Evolutionary conservation across 345 rosid species (phyloP), one percentile per base, ranked within the genome.

Genomic region (Eucalyptus coolabah): DNA sequence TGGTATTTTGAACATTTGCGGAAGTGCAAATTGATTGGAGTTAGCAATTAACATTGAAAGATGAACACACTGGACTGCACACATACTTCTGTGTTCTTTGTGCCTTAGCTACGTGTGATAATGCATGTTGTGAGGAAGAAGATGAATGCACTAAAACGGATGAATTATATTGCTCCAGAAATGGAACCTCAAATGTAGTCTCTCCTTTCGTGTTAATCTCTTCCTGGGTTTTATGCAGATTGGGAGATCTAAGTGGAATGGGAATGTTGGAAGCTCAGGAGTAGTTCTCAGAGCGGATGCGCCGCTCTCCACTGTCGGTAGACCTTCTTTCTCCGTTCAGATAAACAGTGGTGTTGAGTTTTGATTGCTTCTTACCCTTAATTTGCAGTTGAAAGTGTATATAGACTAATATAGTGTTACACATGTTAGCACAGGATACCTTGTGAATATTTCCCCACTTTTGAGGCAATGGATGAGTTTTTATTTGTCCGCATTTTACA

Each of bases 211-310:
- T 34, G 34, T 24, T 17, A 26, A 86, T 86, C 40, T 86, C 47
- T 69, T 14, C 45, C 34, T 77, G 24, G 23, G 30, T 19, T 77
- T 8, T 28, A 42, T 91, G 96, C 96, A 98, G 99, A 82, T 93
- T 92, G 99, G 99, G 53, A 92, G 99, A 91, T 98, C 99, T 11
- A 98, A 97, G 93, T 97, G 99, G 98, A 97, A 98, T 85, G 97
- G 98, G 26, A 95, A 95, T 92, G 91, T 93, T 8, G 99, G 99
- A 88, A 95, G 95, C 91, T 95, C 97, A 9, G 99, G 99, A 86
- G 54, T 98, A 28, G 59, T 86, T 86, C 60, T 86, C 53, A n/a
- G 59, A 50, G 96, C 93, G 56, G 99, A 97, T 91, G 93, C 96
- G 12, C 96, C 98, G 7, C 95, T 96, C 90, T 92, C 94, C 3